Evolutionary conservation across 1,284 basidiomycete species (phyloP).

Genomic region (Testicularia cyperi): DNA sequence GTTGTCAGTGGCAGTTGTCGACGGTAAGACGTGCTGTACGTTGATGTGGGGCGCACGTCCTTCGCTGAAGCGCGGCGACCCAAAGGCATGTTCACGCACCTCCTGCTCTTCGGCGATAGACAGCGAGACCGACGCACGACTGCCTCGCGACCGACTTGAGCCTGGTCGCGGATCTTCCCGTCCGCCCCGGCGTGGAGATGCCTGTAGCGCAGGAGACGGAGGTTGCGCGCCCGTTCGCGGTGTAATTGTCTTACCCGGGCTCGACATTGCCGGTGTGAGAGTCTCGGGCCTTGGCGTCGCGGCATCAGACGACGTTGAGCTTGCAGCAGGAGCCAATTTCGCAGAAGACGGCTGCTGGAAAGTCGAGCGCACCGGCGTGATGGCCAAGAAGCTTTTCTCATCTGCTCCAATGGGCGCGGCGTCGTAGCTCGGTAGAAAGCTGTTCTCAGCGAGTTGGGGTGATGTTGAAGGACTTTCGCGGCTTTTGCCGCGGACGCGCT

Average conservation of each 20-base stretch:
- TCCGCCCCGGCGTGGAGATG: constrained; percentile 11
- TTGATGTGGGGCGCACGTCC: constrained; percentile 20
- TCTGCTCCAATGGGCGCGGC: constrained; percentile 1
- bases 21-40: neutral
- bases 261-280: neutral
- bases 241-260: constrained; percentile 16
- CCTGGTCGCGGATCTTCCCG: constrained; percentile 5
- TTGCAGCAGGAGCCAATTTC: no score
- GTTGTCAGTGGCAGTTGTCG: neutral
- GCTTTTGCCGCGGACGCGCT: constrained; percentile 16
- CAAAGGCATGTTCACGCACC: constrained; percentile 8
- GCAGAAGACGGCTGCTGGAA: constrained; percentile 3
- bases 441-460: constrained; percentile 6
- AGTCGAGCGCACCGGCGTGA: constrained; percentile 15
- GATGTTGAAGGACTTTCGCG: neutral
- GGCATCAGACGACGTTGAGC: no score
- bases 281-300: no score
- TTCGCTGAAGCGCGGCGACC: constrained; percentile 12
- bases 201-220: constrained; percentile 10
- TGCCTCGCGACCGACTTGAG: constrained; percentile 14
- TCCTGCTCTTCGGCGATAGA: constrained; percentile 36
- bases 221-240: constrained; percentile 9
- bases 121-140: constrained; percentile 22
- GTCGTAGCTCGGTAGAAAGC: neutral
- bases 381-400: constrained; percentile 13